Percentiles rank a stretch among this genome's conserved stretches.
phyloP scores from a whole-genome alignment of 768 basidiomycete species.

The Russula ochroleuca region DNA sequence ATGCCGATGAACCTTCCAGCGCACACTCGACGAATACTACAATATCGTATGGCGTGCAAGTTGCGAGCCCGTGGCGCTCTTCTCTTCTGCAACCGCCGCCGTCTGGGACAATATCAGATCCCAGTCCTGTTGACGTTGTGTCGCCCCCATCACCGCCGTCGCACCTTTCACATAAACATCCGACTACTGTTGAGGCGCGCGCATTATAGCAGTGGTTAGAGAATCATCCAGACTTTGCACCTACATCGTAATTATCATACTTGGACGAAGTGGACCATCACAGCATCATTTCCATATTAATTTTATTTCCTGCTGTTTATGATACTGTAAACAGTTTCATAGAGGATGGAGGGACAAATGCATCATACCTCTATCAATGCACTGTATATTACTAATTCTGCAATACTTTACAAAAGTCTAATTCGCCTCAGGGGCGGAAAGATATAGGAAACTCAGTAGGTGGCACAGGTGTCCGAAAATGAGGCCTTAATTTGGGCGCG shows the following conservation, averaged over 20 bases:
- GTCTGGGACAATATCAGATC: constrained; percentile 16
- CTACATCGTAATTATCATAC: constrained; percentile 6
- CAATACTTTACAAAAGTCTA: not conserved
- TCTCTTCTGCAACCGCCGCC: constrained; percentile 2
- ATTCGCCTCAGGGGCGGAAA: not conserved
- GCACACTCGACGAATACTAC: constrained; percentile 24
- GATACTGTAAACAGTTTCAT: not conserved
- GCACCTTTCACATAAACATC: not conserved
- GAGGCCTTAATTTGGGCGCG: too few relatives aligned
- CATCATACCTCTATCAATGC: constrained; percentile 11
- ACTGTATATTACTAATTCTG: constrained; percentile 19
- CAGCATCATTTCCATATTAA: constrained; percentile 22
- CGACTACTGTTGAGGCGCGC: constrained; percentile 15
- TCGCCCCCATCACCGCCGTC: constrained; percentile 9
- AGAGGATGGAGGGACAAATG: not conserved
- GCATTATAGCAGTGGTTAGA: constrained; percentile 5
- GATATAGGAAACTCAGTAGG: too few relatives aligned
- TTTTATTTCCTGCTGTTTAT: constrained; percentile 12
- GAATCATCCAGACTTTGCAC: not conserved
- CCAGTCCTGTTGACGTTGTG: not conserved
- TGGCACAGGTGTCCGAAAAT: too few relatives aligned
- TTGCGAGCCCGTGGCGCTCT: constrained; percentile 22
- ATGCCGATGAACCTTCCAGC: constrained; percentile 21
- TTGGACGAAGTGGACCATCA: constrained; percentile 1
- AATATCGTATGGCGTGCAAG: constrained; percentile 23